Evolutionary conservation across 2,329 filamentous ascomycete species (phyloP).

Genomic region (Eurotiales sp.): DNA sequence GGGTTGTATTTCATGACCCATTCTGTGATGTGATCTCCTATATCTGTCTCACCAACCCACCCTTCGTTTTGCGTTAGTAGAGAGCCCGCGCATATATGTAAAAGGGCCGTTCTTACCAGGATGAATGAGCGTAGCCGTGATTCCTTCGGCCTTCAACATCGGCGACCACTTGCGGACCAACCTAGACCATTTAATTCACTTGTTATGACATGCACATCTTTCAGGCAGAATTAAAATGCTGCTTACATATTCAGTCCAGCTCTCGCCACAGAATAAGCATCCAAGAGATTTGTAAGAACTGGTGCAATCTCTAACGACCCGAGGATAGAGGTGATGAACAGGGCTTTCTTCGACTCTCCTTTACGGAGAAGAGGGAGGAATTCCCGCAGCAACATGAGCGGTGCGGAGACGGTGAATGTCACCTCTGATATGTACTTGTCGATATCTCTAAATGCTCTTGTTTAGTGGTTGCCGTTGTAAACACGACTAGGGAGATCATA

Average conservation of each 20-base stretch:
- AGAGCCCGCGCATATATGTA: too few species aligned
- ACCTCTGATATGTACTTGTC: constrained; percentile 1
- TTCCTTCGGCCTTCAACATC: constrained; percentile 3
- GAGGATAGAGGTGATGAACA: constrained; percentile 39
- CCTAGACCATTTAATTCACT: background rate
- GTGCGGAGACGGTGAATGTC: constrained; percentile 32
- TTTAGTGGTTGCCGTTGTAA: background rate
- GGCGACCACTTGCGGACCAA: constrained; percentile 6
- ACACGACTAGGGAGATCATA: background rate
- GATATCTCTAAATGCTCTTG: background rate
- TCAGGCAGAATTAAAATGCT: background rate
- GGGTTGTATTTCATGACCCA: constrained; percentile 7
- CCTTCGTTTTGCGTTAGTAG: too few species aligned
- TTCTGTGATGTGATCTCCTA: constrained; percentile 1
- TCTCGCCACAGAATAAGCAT: constrained; percentile 4
- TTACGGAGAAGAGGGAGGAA: constrained; percentile 34
- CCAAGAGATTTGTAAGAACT: background rate
- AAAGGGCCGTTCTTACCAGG: too few species aligned
- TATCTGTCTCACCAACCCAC: constrained; percentile 2
- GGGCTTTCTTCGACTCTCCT: constrained; percentile 39
- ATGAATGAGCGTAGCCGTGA: constrained; percentile 2
- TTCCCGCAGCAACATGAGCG: constrained; percentile 21
- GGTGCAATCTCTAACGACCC: constrained; percentile 36
- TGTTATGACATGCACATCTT: background rate
- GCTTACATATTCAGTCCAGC: constrained; percentile 7